phyloP scores from a whole-genome alignment of 1,139 yeast genomes.

The Blastobotrys buckinghamii region DNA sequence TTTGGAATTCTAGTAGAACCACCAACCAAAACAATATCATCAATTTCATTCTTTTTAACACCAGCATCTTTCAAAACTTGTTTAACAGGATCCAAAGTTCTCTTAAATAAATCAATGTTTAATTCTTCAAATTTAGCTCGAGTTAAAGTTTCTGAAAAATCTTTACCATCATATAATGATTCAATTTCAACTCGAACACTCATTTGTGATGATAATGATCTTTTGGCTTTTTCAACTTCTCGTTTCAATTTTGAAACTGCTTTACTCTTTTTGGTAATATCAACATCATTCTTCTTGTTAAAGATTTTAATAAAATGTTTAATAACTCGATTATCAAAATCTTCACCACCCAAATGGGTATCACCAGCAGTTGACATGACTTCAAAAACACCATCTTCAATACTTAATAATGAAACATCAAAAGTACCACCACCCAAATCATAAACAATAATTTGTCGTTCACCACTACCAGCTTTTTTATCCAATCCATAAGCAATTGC shows the following conservation, averaged over 20 bases:
- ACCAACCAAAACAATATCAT: constrained; percentile 98
- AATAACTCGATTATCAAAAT: constrained; percentile 92
- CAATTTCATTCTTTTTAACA: constrained; percentile 79
- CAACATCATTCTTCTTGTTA: constrained; percentile 95
- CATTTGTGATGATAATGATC: constrained; percentile 95
- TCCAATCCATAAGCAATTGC: constrained; percentile 97
- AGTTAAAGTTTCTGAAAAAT: constrained; percentile 93
- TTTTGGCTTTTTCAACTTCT: constrained; percentile 99
- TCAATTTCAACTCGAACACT: constrained; percentile 97
- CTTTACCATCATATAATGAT: constrained; percentile 94
- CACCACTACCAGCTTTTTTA: constrained; percentile 52
- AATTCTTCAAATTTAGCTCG: constrained; percentile 99
- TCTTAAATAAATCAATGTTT: constrained; percentile 91
- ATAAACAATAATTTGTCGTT: constrained; percentile 73
- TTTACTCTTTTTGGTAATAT: constrained; percentile 86
- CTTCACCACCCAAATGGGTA: constrained; percentile 99
- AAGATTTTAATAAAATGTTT: constrained; percentile 92
- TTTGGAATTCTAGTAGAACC: constrained; percentile 99
- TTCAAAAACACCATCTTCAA: constrained; percentile 86
- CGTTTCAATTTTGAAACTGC: constrained; percentile 98
- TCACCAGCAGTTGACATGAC: constrained; percentile 99
- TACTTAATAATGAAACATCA: constrained; percentile 94
- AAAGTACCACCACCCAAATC: constrained; percentile 99
- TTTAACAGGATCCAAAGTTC: constrained; percentile 96
- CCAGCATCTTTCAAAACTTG: constrained; percentile 95